Evolutionary conservation across 2,329 filamentous ascomycete species (phyloP).

Genomic region (Aspergillus carbonarius): DNA sequence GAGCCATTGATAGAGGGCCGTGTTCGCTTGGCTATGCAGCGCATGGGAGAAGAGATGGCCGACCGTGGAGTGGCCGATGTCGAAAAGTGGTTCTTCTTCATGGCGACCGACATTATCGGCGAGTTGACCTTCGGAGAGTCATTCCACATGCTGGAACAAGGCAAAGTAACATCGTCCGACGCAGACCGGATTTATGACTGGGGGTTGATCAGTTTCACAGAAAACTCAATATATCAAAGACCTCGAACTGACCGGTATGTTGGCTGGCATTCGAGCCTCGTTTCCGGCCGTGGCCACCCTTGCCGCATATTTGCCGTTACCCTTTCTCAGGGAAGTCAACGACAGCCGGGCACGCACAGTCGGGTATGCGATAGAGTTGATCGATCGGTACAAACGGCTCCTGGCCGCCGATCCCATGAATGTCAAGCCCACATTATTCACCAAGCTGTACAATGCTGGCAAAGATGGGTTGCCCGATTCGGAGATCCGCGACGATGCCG

Average conservation of each 20-base stretch:
- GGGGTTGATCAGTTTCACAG: conserved; percentile 20
- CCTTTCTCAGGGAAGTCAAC: conserved; percentile 21
- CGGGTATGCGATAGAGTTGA: conserved; percentile 25
- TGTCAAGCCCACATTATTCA: conserved; percentile 28
- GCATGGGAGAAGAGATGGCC: conserved; percentile 49
- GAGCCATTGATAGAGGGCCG: conserved; percentile 39
- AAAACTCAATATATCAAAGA: conserved; percentile 46
- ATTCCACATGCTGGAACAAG: conserved; percentile 53
- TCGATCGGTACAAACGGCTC: conserved; percentile 24
- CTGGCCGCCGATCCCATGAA: conserved; percentile 16
- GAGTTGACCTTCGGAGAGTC: conserved; percentile 58
- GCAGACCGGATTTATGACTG: too few species aligned
- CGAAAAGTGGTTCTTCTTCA: conserved; percentile 56
- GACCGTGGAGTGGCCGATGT: conserved; percentile 44
- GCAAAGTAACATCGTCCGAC: conserved; percentile 40
- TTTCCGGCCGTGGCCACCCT: conserved; percentile 24
- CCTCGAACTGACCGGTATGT: conserved; percentile 27
- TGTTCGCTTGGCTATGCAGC: conserved; percentile 42
- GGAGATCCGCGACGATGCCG: conserved; percentile 44
- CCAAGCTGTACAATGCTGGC: conserved; percentile 25
- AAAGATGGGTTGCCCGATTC: conserved; percentile 26
- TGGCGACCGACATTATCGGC: conserved; percentile 56
- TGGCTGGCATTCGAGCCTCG: conserved; percentile 24
- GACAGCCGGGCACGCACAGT: conserved; percentile 20
- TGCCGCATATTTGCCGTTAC: conserved; percentile 23